Evolutionary conservation across 2,329 filamentous ascomycete genomes (phyloP), one percentile per base, ranked within the genome.

Genomic region (Cladobotryum mycophilum): DNA sequence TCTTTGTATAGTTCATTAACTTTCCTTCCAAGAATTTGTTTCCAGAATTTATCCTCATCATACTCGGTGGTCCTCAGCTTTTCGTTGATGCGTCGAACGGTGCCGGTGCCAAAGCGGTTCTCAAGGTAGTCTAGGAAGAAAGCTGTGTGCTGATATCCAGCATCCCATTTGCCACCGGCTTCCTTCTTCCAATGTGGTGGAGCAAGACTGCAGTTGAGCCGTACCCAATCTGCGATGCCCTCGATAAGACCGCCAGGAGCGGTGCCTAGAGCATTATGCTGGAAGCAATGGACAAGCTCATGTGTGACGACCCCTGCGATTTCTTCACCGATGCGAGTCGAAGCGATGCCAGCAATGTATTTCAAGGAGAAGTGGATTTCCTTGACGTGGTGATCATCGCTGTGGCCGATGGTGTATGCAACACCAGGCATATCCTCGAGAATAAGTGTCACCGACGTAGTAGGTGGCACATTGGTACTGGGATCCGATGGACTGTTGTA

Each of bases 281-380:
- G 92, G 70, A 87, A 95, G 70, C 90, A 96, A 71, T 97, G 93
- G 13, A 97, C 92, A 55, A 96, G 84, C 70, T 97, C 92, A 65
- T 97, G 92, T 1, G 87, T 86, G 17, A 97, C 68, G 1, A 97
- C 90, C 38, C 93, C 93, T 15, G 80, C 71, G 53, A 96, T 82
- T 70, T 97, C 89, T 37, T 76, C 61, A 20, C 64, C 56, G 12
- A 70, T 69, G 45, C 76, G 75, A 11, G 69, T 58, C 0, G 66
- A 45, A 0, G 76, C 60, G 55, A 81, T 72, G 42, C 64, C 59
- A 41, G 71, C 62, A 58, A 96, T 82, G 72, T 96, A 96, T 43
- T 77, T 71, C 1, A 92, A 80, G 14, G 83, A 90, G 67, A 97
- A 78, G 70, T 96, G 89, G 55, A 96, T 93, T 66, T 96, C 90